A percentile compares a stretch with the other conserved stretches of the same genome.
These are phyloP conservation scores for Penicillium sp. DNA, from an alignment of 2,329 filamentous ascomycete genomes.

Conservation along the genomic window DNA sequence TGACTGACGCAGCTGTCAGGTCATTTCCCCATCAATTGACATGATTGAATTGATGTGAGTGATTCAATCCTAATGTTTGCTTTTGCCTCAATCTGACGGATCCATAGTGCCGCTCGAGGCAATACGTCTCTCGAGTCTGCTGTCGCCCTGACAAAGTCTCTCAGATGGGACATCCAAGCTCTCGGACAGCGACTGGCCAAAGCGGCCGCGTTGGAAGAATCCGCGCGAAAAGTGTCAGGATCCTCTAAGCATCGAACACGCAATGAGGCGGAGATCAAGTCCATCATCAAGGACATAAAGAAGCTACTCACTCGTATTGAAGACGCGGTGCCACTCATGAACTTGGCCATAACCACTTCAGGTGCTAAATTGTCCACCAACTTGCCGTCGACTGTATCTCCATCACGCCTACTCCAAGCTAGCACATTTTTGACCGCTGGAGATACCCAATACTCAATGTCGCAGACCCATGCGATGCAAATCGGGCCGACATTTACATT, in stretches of 20 bases:
- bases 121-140: conserved; percentile 80
- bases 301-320: conserved; percentile 72
- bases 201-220: conserved; percentile 58
- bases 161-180: conserved; percentile 75
- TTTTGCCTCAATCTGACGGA: too few relatives aligned
- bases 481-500: conserved; percentile 81
- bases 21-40: conserved; percentile 84
- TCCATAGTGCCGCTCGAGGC: conserved; percentile 58
- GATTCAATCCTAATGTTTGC: background rate
- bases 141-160: conserved; percentile 70
- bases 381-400: conserved; percentile 76
- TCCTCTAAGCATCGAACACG: conserved; percentile 46
- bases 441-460: conserved; percentile 71
- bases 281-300: conserved; percentile 70
- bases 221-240: conserved; percentile 29
- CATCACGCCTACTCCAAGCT: conserved; percentile 82
- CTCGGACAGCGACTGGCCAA: conserved; percentile 69
- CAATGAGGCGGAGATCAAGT: conserved; percentile 59
- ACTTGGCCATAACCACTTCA: conserved; percentile 88
- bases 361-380: conserved; percentile 78
- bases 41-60: conserved; percentile 81
- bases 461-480: conserved; percentile 61
- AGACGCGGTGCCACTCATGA: conserved; percentile 83
- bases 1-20: conserved; percentile 44
- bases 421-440: conserved; percentile 85